These are phyloP conservation scores for Apiospora pterosperma DNA, from an alignment of 2,329 filamentous ascomycete genomes.

Conservation along the genomic window DNA sequence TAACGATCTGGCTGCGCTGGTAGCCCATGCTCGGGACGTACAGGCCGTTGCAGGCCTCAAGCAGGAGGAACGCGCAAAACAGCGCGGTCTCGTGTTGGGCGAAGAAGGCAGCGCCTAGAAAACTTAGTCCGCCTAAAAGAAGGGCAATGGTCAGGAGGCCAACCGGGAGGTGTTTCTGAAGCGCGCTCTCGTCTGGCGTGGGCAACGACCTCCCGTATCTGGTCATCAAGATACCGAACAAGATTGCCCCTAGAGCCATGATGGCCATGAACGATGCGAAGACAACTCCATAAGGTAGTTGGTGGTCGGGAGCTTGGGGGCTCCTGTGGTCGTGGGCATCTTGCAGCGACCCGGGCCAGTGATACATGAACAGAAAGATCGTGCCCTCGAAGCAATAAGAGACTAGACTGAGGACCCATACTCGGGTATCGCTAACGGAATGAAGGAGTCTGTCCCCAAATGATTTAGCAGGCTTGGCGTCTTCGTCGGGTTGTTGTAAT, in stretches of 20 bases:
- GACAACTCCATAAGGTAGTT: conserved; percentile 44
- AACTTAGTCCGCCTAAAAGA: not conserved
- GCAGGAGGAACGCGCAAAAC: conserved; percentile 23
- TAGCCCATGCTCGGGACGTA: conserved; percentile 30
- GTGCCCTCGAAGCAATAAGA: conserved; percentile 32
- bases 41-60: conserved; percentile 30
- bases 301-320: not conserved
- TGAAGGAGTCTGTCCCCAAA: not conserved
- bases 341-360: conserved; percentile 29
- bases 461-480: not conserved
- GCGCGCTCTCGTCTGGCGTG: not conserved
- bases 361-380: conserved; percentile 29
- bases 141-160: not conserved
- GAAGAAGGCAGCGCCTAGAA: conserved; percentile 20
- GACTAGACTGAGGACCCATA: conserved; percentile 29
- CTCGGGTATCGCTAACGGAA: conserved; percentile 16
- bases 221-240: not conserved
- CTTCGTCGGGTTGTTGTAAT: not conserved
- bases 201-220: not conserved
- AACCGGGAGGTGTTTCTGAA: not conserved
- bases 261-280: conserved; percentile 58
- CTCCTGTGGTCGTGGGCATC: conserved; percentile 19
- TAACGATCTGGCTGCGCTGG: conserved; percentile 25
- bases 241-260: conserved; percentile 31
- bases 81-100: conserved; percentile 18